phyloP scores from a whole-genome alignment of 768 basidiomycete species.

The Mycena venus region DNA sequence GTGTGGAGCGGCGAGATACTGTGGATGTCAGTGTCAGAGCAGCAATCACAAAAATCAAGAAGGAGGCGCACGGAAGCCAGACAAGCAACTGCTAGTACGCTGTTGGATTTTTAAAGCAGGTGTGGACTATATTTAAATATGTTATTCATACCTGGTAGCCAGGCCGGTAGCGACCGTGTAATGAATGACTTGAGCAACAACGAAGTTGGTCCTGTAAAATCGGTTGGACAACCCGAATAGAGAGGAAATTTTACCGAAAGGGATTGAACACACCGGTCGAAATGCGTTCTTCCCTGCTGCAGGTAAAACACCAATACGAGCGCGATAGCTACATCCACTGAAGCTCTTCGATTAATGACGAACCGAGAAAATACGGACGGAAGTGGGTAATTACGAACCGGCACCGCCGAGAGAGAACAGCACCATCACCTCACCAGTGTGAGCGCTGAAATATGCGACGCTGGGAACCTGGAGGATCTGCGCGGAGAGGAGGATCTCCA shows the following conservation, averaged over 20 bases:
- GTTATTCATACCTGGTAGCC: slow-evolving; percentile 21
- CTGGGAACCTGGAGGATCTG: neutral
- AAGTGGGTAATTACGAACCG: slow-evolving; percentile 1
- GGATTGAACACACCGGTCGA: slow-evolving; percentile 9
- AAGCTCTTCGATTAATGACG: neutral
- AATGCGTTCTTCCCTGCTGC: slow-evolving; percentile 21
- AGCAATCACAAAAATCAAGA: neutral
- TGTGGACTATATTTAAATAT: neutral
- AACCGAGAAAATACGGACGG: neutral
- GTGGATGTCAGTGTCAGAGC: neutral
- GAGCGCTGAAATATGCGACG: slow-evolving; percentile 11
- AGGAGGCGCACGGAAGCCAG: slow-evolving; percentile 10
- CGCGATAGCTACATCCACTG: slow-evolving; percentile 27
- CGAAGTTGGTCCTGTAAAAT: slow-evolving; percentile 20
- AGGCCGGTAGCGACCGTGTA: slow-evolving; percentile 28
- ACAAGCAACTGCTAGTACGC: slow-evolving; percentile 24
- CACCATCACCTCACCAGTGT: slow-evolving; percentile 4
- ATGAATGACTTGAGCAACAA: slow-evolving; percentile 12
- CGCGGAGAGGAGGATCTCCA: slow-evolving; percentile 4
- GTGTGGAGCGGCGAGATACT: slow-evolving; percentile 36
- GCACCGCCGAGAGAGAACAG: slow-evolving; percentile 10
- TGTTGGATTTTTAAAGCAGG: neutral
- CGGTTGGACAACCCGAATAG: neutral
- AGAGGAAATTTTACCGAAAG: neutral
- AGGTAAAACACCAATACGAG: slow-evolving; percentile 24